Conservation (phyloP, 768 basidiomycete genomes). For the Chalciporus sphaerocephalus region DNA sequence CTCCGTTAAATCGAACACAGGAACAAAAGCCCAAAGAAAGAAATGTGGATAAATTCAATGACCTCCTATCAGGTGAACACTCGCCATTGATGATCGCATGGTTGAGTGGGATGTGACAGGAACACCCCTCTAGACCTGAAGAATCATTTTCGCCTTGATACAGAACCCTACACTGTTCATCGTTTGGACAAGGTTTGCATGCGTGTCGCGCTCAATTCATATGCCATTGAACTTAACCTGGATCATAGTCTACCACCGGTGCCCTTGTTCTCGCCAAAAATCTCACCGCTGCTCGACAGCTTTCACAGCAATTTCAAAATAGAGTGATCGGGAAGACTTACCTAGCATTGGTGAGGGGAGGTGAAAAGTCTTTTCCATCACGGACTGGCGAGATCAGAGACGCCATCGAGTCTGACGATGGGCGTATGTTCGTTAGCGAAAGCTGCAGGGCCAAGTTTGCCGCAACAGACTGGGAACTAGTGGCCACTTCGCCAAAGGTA, state of each 20-base stretch:
- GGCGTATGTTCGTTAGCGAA: slow-evolving; percentile 38
- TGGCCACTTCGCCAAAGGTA: slow-evolving; percentile 47
- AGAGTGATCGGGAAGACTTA: slow-evolving; percentile 54
- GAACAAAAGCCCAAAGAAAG: slow-evolving; percentile 20
- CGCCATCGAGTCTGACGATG: slow-evolving; percentile 38
- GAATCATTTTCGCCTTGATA: slow-evolving; percentile 29
- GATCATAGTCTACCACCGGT: slow-evolving; percentile 55
- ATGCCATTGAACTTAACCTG: background rate
- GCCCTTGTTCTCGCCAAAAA: slow-evolving; percentile 53
- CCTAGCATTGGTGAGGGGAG: slow-evolving; percentile 59
- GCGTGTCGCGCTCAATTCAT: background rate
- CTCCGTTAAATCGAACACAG: slow-evolving; percentile 5
- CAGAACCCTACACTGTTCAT: slow-evolving; percentile 51
- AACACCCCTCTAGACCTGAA: slow-evolving; percentile 27
- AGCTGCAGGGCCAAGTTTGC: slow-evolving; percentile 33
- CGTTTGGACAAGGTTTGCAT: slow-evolving; percentile 58
- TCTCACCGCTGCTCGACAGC: slow-evolving; percentile 37
- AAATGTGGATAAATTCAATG: slow-evolving; percentile 33
- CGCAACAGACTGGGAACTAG: slow-evolving; percentile 50
- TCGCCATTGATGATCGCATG: slow-evolving; percentile 1
- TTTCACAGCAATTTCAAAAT: slow-evolving; percentile 52
- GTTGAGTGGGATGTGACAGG: slow-evolving; percentile 1
- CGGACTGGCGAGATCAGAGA: slow-evolving; percentile 41
- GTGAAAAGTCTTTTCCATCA: slow-evolving; percentile 40
- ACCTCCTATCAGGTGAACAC: slow-evolving; percentile 34